Evolutionary conservation across 2,329 filamentous ascomycete species (phyloP), one percentile per base, ranked within the genome.

Genomic region (Aureobasidium sp.): DNA sequence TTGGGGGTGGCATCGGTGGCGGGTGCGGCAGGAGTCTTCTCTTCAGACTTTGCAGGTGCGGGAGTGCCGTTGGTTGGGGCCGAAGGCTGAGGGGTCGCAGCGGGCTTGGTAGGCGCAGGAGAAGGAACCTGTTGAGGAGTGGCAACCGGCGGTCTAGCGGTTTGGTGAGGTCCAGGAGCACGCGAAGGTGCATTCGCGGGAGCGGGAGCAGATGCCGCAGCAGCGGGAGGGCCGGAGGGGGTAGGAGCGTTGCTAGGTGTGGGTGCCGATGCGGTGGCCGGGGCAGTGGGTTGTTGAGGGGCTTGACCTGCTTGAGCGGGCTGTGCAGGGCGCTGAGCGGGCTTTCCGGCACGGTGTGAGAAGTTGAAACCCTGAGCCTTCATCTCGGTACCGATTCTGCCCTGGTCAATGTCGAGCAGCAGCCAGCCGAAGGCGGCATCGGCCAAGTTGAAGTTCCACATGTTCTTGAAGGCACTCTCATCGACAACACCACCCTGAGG

Each of bases 401-500:
- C 94, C 70, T 91, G 89, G 71, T 99, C 94, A 62, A 99, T 87
- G 73, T 99, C 94, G 61, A 99, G 77, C 17, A 97, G 91, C 55
- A 99, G 81, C 81, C 91, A 99, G 63, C 94, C 94, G 73, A 97
- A 99, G 21, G 94, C 93, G 60, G 94, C 94, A 78, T 99, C 94
- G 31, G 94, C 94, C 66, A 99, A 77, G 74, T 97, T 97, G 78
- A 99, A 99, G 75, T 99, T 99, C 94, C 94, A 99, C 94, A 97
- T 97, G 74, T 99, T 99, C 80, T 99, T 99, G 83, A 99, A 99
- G 1, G 94, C 94, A 69, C 92, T 96, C 79, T 99, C 94, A 65
- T 99, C 94, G 19, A 99, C 91, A 70, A 95, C 89, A 33, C 94
- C 94, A 54, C 90, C 86, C 61, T 84, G 82, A 57, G 81, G 85